These are phyloP conservation scores for Senna tora DNA, from an alignment of 306 rosid species.

Conservation along the genomic window DNA sequence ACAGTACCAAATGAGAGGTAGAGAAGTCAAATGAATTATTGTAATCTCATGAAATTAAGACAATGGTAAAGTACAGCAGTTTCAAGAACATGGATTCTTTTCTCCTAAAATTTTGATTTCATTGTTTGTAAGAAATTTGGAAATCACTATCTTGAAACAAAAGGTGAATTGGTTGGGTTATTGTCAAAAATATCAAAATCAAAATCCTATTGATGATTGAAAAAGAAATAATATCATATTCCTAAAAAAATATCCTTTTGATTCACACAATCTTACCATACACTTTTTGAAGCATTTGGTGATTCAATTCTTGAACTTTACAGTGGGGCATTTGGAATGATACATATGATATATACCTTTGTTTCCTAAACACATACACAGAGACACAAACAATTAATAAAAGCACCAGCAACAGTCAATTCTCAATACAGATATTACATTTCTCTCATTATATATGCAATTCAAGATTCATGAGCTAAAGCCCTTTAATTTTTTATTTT, in stretches of 20 bases:
- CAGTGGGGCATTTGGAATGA: slow-evolving; percentile 24
- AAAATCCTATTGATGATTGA: slow-evolving; percentile 14
- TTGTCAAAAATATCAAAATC: slow-evolving; percentile 7
- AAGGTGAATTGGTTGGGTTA: background rate
- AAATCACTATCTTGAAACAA: background rate
- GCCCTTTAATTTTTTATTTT: no score
- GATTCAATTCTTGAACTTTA: slow-evolving; percentile 13
- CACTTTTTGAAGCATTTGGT: background rate
- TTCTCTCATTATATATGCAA: no score
- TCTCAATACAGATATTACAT: background rate
- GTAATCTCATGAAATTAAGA: no score
- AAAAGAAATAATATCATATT: background rate
- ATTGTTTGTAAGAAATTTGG: background rate
- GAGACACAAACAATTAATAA: slow-evolving; percentile 11
- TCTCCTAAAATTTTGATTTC: background rate
- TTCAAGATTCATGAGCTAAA: no score
- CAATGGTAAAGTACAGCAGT: no score
- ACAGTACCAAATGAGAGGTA: no score
- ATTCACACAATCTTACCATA: background rate
- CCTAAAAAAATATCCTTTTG: background rate
- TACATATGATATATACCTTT: background rate
- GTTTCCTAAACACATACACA: slow-evolving; percentile 31
- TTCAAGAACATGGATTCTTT: no score
- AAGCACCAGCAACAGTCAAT: slow-evolving; percentile 3
- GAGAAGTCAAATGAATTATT: no score